These are phyloP conservation scores for Brassica juncea DNA, from an alignment of 345 rosid species.

Conservation along the genomic window DNA sequence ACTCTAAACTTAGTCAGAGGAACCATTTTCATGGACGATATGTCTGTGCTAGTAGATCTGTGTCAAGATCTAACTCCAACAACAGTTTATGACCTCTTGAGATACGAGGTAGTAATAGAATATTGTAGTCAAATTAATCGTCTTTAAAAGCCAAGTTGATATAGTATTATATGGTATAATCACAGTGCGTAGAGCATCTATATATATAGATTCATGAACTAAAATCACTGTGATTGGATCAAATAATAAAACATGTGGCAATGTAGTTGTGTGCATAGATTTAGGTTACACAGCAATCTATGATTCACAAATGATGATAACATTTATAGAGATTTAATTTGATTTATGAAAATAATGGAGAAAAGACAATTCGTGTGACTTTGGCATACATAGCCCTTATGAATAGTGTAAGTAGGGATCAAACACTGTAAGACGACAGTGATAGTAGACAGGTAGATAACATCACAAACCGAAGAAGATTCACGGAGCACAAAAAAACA, in stretches of 20 bases:
- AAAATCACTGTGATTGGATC: background rate
- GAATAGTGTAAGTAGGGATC: slow-evolving; percentile 17
- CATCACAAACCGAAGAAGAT: background rate
- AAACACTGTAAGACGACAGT: slow-evolving; percentile 1
- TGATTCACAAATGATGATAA: background rate
- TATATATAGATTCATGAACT: slow-evolving; percentile 17
- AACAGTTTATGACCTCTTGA: background rate
- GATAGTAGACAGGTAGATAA: background rate
- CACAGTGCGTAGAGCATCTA: background rate
- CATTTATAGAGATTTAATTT: background rate
- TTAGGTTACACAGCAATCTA: background rate
- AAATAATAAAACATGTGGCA: background rate
- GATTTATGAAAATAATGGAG: background rate
- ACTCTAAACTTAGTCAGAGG: background rate
- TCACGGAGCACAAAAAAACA: background rate
- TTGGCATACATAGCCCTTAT: slow-evolving; percentile 16
- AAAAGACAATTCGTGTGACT: background rate
- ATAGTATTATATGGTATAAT: background rate
- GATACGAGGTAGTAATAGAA: background rate
- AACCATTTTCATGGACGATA: background rate
- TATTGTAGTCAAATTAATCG: slow-evolving; percentile 12
- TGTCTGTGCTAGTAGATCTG: background rate
- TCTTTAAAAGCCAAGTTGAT: background rate
- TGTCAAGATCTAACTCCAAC: background rate
- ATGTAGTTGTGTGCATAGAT: background rate